phyloP scores from a whole-genome alignment of 2,329 filamentous ascomycete species.

The Scytalidium sp. region DNA sequence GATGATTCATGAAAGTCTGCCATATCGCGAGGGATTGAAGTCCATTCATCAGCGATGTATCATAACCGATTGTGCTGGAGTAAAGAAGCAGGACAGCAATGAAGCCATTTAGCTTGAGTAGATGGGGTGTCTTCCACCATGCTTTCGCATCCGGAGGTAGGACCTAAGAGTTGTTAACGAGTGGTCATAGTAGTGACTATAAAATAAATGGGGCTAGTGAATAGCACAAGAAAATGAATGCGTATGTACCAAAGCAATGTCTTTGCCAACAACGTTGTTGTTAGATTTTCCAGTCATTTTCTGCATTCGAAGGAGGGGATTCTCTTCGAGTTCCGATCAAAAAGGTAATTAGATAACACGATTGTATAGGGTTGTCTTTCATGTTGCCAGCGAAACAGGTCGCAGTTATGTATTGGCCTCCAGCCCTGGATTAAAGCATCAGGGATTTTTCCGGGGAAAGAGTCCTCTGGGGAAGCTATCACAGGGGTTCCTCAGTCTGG shows the following conservation, averaged over 20 bases:
- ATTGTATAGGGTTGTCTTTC: background rate
- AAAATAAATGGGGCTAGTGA: background rate
- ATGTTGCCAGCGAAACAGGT: background rate
- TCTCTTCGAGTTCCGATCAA: background rate
- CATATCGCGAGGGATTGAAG: slow-evolving; percentile 30
- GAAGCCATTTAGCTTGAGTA: slow-evolving; percentile 1
- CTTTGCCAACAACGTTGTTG: background rate
- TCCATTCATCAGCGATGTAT: slow-evolving; percentile 24
- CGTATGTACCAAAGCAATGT: background rate
- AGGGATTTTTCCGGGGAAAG: background rate
- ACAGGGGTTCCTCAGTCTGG: background rate
- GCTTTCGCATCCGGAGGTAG: background rate
- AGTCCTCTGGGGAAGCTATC: background rate
- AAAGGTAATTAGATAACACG: background rate
- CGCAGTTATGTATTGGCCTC: background rate
- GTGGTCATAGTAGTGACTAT: background rate
- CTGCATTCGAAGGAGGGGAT: background rate
- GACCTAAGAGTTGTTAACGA: background rate
- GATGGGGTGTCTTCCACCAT: slow-evolving; percentile 1
- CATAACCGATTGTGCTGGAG: slow-evolving; percentile 6
- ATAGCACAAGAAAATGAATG: background rate
- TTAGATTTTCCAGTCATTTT: background rate
- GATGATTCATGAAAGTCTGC: slow-evolving; percentile 27
- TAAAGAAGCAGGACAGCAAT: background rate
- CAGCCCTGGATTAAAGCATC: background rate